These are phyloP conservation scores for Capsella bursapastoris DNA, from an alignment of 345 rosid species.

Conservation along the genomic window DNA sequence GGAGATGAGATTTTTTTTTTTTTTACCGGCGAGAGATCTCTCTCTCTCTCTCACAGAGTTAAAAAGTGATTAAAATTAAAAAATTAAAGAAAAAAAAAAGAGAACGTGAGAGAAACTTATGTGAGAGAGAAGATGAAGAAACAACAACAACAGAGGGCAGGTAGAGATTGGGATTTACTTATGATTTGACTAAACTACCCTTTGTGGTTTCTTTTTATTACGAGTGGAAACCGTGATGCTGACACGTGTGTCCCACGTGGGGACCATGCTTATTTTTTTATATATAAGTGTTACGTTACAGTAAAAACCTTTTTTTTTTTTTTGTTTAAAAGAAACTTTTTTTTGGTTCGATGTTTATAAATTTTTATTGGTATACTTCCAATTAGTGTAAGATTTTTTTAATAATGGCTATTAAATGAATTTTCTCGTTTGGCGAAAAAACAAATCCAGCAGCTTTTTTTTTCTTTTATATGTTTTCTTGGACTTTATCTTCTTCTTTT, in stretches of 20 bases:
- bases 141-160: conserved; percentile 45
- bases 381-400: neutral
- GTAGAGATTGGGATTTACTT: conserved; percentile 41
- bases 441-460: conserved; percentile 29
- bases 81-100: neutral
- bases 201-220: conserved; percentile 27
- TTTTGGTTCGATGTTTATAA: neutral
- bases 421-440: conserved; percentile 19
- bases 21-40: conserved; percentile 36
- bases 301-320: neutral
- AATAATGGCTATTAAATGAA: neutral
- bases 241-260: conserved; percentile 38
- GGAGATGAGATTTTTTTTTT: neutral
- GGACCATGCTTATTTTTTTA: conserved; percentile 16
- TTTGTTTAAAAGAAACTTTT: too few species aligned
- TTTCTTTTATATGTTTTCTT: neutral
- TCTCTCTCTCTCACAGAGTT: neutral
- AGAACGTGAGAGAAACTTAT: conserved; percentile 39
- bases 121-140: conserved; percentile 7
- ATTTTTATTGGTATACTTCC: neutral
- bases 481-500: conserved; percentile 1
- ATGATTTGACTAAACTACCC: conserved; percentile 12
- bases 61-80: neutral
- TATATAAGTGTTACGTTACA: neutral
- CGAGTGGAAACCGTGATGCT: conserved; percentile 31